phyloP scores from a whole-genome alignment of 306 rosid genomes.

The Prunus mongolica region DNA sequence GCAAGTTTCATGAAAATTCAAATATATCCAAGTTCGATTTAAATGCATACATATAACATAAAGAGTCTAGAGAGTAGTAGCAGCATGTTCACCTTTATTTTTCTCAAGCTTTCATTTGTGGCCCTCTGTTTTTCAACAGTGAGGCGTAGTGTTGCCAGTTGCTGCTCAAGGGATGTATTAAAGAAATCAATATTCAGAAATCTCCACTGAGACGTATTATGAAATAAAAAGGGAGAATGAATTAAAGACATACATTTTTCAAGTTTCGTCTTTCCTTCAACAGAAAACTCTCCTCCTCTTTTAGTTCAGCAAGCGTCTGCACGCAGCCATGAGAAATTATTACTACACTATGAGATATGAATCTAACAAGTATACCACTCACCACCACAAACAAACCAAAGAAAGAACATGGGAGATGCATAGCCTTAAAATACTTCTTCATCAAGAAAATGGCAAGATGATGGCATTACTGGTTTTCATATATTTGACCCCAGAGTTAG shows the following conservation, averaged over 20 bases:
- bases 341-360: neutral
- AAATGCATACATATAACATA: neutral
- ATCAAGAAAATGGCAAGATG: neutral
- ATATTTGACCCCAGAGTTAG: neutral
- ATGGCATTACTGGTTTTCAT: neutral
- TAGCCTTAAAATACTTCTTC: neutral
- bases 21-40: neutral
- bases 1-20: neutral
- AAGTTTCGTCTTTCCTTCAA: constrained; percentile 62
- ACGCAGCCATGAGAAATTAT: constrained; percentile 7
- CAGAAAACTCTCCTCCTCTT: constrained; percentile 70
- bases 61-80: neutral
- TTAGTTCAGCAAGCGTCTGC: constrained; percentile 81
- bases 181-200: constrained; percentile 8
- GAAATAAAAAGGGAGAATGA: neutral
- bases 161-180: constrained; percentile 41
- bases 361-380: neutral
- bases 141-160: constrained; percentile 48
- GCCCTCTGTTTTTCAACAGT: constrained; percentile 56
- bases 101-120: constrained; percentile 58
- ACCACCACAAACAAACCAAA: constrained; percentile 2
- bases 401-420: neutral
- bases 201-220: neutral
- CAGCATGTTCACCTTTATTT: constrained; percentile 55
- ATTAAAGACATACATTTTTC: constrained; percentile 50